phyloP scores from a whole-genome alignment of 768 basidiomycete genomes.

The Trametopsis cervina region DNA sequence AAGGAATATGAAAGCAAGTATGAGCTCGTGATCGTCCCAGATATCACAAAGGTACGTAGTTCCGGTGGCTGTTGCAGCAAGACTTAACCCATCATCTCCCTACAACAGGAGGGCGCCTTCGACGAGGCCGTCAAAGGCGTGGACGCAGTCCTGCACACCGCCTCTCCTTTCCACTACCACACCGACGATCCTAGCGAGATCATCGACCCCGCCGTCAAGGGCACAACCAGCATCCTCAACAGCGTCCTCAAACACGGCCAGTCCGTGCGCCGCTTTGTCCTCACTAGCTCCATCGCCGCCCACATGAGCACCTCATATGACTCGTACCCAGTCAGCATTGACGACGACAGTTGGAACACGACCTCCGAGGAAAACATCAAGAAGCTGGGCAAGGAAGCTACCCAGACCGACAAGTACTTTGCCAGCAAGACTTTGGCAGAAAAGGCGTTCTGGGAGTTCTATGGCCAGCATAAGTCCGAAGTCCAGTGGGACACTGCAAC shows the following conservation, averaged over 20 bases:
- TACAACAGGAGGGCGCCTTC: slow-evolving; percentile 26
- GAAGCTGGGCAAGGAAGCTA: slow-evolving; percentile 40
- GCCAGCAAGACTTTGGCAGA: slow-evolving; percentile 56
- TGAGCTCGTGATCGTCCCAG: slow-evolving; percentile 59
- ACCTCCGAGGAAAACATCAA: slow-evolving; percentile 35
- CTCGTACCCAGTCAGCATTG: slow-evolving; percentile 22
- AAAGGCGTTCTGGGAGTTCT: slow-evolving; percentile 44
- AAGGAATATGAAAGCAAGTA: slow-evolving; percentile 47
- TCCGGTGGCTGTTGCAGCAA: too few species aligned
- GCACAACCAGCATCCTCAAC: slow-evolving; percentile 55
- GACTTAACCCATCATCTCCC: too few species aligned
- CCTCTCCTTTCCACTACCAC: slow-evolving; percentile 26
- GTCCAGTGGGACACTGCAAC: slow-evolving; percentile 44
- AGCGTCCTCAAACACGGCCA: slow-evolving; percentile 39
- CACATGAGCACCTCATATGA: background rate
- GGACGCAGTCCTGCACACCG: slow-evolving; percentile 34
- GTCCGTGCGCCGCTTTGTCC: background rate
- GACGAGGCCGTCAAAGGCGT: slow-evolving; percentile 41
- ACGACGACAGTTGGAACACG: slow-evolving; percentile 57
- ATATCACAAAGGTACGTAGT: slow-evolving; percentile 46
- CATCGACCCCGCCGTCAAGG: slow-evolving; percentile 62
- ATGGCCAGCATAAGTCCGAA: slow-evolving; percentile 33
- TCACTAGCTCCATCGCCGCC: background rate
- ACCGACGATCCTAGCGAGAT: slow-evolving; percentile 31
- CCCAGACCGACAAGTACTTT: slow-evolving; percentile 36